Percentiles rank a stretch among this genome's conserved stretches.
These are phyloP conservation scores for Penicillium janthinellum DNA, from an alignment of 2,329 filamentous ascomycete genomes.

Conservation along the genomic window DNA sequence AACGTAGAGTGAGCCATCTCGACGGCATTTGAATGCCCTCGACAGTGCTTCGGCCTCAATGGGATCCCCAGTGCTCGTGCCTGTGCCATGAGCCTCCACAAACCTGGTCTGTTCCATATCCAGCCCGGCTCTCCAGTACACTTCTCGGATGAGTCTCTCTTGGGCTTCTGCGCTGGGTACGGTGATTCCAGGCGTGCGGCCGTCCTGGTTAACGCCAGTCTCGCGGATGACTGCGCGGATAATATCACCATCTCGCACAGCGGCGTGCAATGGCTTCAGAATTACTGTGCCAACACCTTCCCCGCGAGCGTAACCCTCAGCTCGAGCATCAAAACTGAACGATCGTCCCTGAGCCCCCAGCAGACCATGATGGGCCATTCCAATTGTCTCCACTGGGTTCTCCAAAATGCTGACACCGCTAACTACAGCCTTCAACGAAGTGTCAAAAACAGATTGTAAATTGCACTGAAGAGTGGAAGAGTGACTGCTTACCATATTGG, in stretches of 20 bases:
- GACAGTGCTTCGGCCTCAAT: conserved; percentile 35
- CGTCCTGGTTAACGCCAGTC: conserved; percentile 34
- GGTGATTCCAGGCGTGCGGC: conserved; percentile 48
- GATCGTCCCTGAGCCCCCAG: conserved; percentile 38
- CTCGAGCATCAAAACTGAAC: conserved; percentile 35
- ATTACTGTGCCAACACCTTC: conserved; percentile 38
- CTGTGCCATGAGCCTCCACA: conserved; percentile 38
- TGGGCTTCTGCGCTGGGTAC: conserved; percentile 44
- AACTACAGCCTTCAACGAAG: conserved; percentile 33
- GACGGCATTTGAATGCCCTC: conserved; percentile 25
- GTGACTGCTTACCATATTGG: conserved; percentile 24
- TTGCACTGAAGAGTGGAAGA: background rate
- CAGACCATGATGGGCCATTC: conserved; percentile 40
- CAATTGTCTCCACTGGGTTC: conserved; percentile 32
- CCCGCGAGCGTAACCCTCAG: conserved; percentile 40
- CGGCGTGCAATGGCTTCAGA: conserved; percentile 33
- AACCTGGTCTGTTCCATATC: conserved; percentile 26
- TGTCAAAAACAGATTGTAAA: background rate
- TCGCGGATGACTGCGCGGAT: conserved; percentile 38
- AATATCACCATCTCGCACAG: conserved; percentile 37
- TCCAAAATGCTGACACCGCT: conserved; percentile 43
- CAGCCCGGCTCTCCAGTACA: conserved; percentile 35
- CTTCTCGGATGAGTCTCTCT: conserved; percentile 34
- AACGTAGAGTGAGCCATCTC: conserved; percentile 29
- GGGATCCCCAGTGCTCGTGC: conserved; percentile 38